Evolutionary conservation across 2,329 filamentous ascomycete species (phyloP), one percentile per base, ranked within the genome.

Genomic region (Sporothrix pseudoabietina): DNA sequence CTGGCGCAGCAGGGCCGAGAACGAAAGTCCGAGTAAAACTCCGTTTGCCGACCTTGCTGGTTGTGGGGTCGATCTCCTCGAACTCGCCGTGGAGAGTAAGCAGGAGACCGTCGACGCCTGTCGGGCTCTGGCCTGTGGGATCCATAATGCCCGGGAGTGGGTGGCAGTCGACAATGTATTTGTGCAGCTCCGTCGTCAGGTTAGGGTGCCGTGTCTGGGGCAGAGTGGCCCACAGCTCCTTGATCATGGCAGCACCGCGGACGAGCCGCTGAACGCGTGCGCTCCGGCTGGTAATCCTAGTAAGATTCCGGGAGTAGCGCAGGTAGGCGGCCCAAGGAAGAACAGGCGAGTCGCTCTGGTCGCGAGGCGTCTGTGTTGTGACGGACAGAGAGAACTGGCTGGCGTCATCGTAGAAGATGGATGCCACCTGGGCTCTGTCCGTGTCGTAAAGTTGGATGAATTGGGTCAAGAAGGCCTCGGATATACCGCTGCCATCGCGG

Each of bases 111-210:
- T 92, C 92, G 26, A 95, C 92, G 4, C 92, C 93, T 26, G 84
- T 83, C 0, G 83, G 80, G 75, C 86, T 90, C 76, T 90, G 85
- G 1, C 90, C 89, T 14, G 86, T 87, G 2, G 90, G 90, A 77
- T 97, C 93, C 2, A 87, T 87, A 32, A 97, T 85, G 47, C 91
- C 90, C 1, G 90, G 88, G 47, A 94, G 84, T 19, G 91, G 87
- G 77, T 94, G 91, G 77, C 93, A 94, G 81, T 97, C 94, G 79
- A 97, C 89, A 71, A 94, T 88, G 86, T 94, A 97, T 77, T 94
- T 92, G 78, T 88, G 85, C 14, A 90, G 82, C 65, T 93, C 88
- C 0, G 87, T 82, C 68, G 86, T 84, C 75, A 97, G 87, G 78
- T 91, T 87, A 1, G 93, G 91, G 79, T 97, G 94, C 61, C 87